Conservation (phyloP, 1,284 basidiomycete genomes). For the Ganoderma multipileum region DNA sequence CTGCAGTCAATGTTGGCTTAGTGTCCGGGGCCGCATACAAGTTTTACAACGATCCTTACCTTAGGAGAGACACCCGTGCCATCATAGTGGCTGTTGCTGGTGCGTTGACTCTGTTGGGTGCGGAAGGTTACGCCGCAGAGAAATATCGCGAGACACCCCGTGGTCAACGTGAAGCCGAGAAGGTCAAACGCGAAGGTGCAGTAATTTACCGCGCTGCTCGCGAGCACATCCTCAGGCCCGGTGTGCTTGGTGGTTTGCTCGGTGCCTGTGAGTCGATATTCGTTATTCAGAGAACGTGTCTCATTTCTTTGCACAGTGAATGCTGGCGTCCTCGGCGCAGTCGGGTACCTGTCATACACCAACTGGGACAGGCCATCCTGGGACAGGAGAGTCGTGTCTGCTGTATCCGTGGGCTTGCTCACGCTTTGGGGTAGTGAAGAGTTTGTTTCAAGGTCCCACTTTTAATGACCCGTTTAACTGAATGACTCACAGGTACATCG, state of each 20-base stretch:
- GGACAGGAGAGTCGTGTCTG: conserved; percentile 74
- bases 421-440: conserved; percentile 75
- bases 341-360: conserved; percentile 74
- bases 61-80: conserved; percentile 64
- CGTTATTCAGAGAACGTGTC: not conserved
- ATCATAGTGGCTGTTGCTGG: conserved; percentile 62
- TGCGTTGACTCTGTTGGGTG: conserved; percentile 61
- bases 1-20: conserved; percentile 75
- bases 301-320: conserved; percentile 56
- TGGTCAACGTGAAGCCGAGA: conserved; percentile 62
- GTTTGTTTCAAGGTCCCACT: conserved; percentile 47
- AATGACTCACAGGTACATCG: conserved; percentile 17
- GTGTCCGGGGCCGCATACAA: conserved; percentile 67
- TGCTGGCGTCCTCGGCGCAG: conserved; percentile 66
- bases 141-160: conserved; percentile 66
- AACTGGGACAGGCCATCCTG: conserved; percentile 75
- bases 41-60: conserved; percentile 70
- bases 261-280: conserved; percentile 58
- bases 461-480: not conserved
- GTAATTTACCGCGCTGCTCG: conserved; percentile 63
- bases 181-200: conserved; percentile 68
- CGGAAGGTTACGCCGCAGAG: conserved; percentile 71
- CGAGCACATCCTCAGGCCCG: conserved; percentile 71
- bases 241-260: conserved; percentile 70
- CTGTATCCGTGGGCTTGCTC: conserved; percentile 68